These are phyloP conservation scores for Alloteropsis angusta DNA, from an alignment of 202 grass and related monocot species.

Conservation along the genomic window DNA sequence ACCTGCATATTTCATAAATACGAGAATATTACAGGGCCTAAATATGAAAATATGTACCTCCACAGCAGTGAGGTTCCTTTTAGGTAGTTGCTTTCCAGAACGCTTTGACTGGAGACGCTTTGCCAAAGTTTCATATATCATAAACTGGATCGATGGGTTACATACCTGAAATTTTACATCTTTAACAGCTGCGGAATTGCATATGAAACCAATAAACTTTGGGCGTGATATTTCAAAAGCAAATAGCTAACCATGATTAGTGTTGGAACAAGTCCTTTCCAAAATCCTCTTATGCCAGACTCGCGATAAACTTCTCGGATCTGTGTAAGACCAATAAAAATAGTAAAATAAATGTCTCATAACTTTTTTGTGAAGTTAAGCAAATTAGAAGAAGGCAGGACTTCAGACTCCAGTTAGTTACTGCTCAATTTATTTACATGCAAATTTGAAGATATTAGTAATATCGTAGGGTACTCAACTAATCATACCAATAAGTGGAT, in stretches of 20 bases:
- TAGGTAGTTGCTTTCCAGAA: slow-evolving; percentile 35
- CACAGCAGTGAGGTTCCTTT: slow-evolving; percentile 70
- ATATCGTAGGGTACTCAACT: not conserved
- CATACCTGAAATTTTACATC: slow-evolving; percentile 65
- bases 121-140: slow-evolving; percentile 90
- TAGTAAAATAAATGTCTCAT: slow-evolving; percentile 2
- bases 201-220: not conserved
- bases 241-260: slow-evolving; percentile 82
- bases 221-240: slow-evolving; percentile 17
- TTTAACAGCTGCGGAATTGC: slow-evolving; percentile 8
- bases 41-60: slow-evolving; percentile 45
- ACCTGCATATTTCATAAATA: not conserved
- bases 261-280: slow-evolving; percentile 95
- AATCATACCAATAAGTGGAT: not conserved
- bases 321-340: slow-evolving; percentile 38
- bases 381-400: not conserved
- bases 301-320: slow-evolving; percentile 64
- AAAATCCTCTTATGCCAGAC: slow-evolving; percentile 85
- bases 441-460: not conserved
- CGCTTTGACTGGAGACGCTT: slow-evolving; percentile 68
- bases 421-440: not conserved
- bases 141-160: slow-evolving; percentile 99
- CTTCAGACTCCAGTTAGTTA: not conserved
- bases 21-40: not conserved
- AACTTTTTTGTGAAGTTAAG: slow-evolving; percentile 28